Base-by-base conservation (phyloP, 164 flowering plant genomes). In the Brasenia schreberi region DNA sequence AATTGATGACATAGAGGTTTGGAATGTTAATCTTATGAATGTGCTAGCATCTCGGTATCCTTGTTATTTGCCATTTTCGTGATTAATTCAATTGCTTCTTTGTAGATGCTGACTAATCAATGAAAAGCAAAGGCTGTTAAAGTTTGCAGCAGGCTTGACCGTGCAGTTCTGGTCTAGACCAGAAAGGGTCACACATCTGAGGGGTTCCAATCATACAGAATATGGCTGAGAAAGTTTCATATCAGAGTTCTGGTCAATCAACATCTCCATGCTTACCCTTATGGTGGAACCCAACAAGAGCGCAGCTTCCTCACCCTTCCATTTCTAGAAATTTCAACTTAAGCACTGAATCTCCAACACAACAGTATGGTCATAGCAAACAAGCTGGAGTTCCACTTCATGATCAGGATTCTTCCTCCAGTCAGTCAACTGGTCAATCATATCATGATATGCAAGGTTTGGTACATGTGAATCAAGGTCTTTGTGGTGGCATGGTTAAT, bases 401-500 rank as follows among this genome's bases (percentile, higher is more conserved):
- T 61, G 89, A 80, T 59, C 83, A 77, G 61, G 86, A 80, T 56
- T 83, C 86, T 11, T 71, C 86, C 18, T 79, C 86, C 19, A 73
- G 82, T 63, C 90, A 81, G 60, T 86, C 87, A 45, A 78, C 82
- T 58, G 72, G 77, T 68, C 83, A 81, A 66, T 84, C 90, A 43
- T 79, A 74, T 63, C 74, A 78, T 59, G 81, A 74, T 49, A 6
- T 5, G 10, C 56, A 49, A 49, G 56, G 56, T 49, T 2, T 49
- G 39, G 56, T 49, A 49, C 16, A 9, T 49, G 39, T 33, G 39
- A 33, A 33, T 33, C 4, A 33, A 33, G 39, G 39, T 1, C 39
- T 33, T 33, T 33, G 39, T 33, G 39, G 39, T 33, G 39, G 39
- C 39, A 33, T 33, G 39, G 39, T 33, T 33, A 33, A 33, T 33